Conservation (phyloP, 768 basidiomycete genomes). For the Tulasnella sp. region DNA sequence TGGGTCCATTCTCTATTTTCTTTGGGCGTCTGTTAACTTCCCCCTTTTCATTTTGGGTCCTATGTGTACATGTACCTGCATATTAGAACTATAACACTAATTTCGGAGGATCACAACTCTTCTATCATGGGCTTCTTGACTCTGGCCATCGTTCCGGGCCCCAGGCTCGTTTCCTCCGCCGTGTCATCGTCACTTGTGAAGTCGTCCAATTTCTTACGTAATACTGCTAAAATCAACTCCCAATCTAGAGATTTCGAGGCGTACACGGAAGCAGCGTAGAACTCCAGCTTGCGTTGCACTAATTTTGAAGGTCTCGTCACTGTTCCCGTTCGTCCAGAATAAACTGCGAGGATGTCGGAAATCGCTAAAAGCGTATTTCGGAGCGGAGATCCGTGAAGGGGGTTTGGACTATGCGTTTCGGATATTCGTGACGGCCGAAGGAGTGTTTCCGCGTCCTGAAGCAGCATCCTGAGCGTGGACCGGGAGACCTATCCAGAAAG, state of each 20-base stretch:
- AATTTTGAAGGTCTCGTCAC: slow-evolving; percentile 35
- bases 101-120: neutral
- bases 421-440: slow-evolving; percentile 45
- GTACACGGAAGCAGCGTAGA: slow-evolving; percentile 60
- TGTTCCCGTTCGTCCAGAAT: slow-evolving; percentile 27
- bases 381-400: slow-evolving; percentile 40
- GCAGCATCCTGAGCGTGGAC: slow-evolving; percentile 45
- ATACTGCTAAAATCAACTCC: slow-evolving; percentile 16
- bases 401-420: slow-evolving; percentile 24
- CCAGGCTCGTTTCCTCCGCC: neutral
- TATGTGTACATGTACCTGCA: neutral
- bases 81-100: neutral
- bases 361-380: slow-evolving; percentile 45
- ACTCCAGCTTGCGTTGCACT: slow-evolving; percentile 57
- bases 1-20: neutral
- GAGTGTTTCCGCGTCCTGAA: slow-evolving; percentile 53
- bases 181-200: neutral
- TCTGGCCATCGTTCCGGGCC: neutral
- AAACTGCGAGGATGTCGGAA: slow-evolving; percentile 53
- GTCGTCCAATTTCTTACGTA: slow-evolving; percentile 14
- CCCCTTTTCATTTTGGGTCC: neutral
- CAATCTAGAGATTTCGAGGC: neutral
- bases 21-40: neutral
- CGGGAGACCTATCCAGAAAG: neutral
- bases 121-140: neutral